These are phyloP conservation scores for Taiozyma sp. DNA, from an alignment of 1,139 yeast species.

Conservation along the genomic window DNA sequence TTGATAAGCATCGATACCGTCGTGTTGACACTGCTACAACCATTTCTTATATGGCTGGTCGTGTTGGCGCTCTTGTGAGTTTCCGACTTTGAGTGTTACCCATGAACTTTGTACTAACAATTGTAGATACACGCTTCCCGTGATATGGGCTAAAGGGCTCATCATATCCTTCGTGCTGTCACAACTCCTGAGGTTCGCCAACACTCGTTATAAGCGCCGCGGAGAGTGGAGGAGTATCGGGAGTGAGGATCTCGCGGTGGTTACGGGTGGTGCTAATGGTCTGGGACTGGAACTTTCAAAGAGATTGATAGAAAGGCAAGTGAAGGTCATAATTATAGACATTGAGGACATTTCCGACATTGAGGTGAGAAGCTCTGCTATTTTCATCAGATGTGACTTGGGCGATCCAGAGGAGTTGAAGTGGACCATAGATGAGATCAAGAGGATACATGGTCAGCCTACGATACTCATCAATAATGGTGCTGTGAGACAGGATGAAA, in stretches of 20 bases:
- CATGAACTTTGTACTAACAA: conserved; percentile 1
- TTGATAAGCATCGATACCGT: conserved; percentile 1
- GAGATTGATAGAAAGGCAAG: conserved; percentile 29
- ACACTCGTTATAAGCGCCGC: conserved; percentile 13
- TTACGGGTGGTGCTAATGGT: conserved; percentile 68
- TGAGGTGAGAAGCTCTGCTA: conserved; percentile 18
- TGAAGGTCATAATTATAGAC: conserved; percentile 46
- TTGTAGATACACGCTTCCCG: conserved; percentile 6
- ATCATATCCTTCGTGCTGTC: background rate
- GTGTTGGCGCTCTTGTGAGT: conserved; percentile 6
- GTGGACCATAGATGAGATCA: conserved; percentile 29
- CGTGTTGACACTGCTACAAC: background rate
- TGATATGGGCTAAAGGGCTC: conserved; percentile 1
- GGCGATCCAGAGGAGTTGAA: conserved; percentile 32
- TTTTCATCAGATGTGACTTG: conserved; percentile 46
- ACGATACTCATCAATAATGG: conserved; percentile 71
- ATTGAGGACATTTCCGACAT: conserved; percentile 31
- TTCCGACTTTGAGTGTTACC: background rate
- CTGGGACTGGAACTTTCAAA: conserved; percentile 46
- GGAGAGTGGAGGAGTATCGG: conserved; percentile 18
- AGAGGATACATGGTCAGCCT: conserved; percentile 30
- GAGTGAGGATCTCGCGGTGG: conserved; percentile 33
- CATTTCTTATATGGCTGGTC: background rate
- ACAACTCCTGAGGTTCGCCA: background rate
- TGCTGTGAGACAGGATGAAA: conserved; percentile 53